Conservation (phyloP, 164 flowering plant genomes). For the Hamamelis virginiana region DNA sequence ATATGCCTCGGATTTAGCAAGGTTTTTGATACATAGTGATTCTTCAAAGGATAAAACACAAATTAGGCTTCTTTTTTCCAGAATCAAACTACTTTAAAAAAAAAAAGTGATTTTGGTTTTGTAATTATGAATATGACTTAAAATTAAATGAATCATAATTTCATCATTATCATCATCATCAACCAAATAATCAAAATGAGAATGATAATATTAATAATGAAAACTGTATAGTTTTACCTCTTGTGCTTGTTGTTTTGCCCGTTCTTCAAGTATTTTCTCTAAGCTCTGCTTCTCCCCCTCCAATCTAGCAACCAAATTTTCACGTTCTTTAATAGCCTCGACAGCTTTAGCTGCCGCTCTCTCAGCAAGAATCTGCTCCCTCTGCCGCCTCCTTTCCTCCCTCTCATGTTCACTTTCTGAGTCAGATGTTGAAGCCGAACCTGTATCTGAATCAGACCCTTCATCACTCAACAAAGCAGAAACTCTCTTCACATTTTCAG, state of each 20-base stretch:
- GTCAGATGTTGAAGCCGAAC: constrained; percentile 65
- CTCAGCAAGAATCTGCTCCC: constrained; percentile 73
- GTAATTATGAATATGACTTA: not conserved
- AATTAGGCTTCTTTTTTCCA: not conserved
- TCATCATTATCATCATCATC: not conserved
- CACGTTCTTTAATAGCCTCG: constrained; percentile 76
- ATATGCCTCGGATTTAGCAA: not conserved
- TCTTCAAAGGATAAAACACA: not conserved
- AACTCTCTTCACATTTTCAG: constrained; percentile 30
- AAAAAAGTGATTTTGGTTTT: not conserved
- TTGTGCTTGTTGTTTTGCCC: constrained; percentile 81
- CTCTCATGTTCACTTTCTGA: constrained; percentile 74
- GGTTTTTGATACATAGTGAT: not conserved
- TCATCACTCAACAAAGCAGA: constrained; percentile 48
- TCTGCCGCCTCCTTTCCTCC: constrained; percentile 62
- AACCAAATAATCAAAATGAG: not conserved
- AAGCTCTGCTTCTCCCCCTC: constrained; percentile 96
- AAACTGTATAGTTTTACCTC: constrained; percentile 49
- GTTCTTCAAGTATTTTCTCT: constrained; percentile 90
- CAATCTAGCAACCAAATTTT: constrained; percentile 77
- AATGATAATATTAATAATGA: not conserved
- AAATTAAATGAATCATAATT: not conserved
- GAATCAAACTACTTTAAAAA: not conserved
- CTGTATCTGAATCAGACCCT: constrained; percentile 61
- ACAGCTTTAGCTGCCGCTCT: constrained; percentile 79